Conservation (phyloP, 176 grass and related monocot species). For the Oropetium thomaeum region DNA sequence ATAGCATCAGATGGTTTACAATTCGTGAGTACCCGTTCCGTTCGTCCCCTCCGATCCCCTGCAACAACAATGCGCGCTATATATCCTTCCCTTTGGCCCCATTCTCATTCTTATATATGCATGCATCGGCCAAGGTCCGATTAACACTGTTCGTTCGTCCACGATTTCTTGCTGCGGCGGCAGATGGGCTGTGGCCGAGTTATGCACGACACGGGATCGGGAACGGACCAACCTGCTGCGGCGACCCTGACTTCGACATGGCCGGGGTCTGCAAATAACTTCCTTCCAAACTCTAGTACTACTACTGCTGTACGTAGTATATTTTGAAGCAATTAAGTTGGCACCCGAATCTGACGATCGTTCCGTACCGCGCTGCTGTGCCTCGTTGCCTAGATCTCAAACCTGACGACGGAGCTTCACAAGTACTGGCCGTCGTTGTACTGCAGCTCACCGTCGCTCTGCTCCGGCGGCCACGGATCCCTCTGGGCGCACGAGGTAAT, state of each 20-base stretch:
- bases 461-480: conserved; percentile 12
- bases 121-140: no score
- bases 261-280: not conserved
- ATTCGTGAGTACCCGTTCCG: not conserved
- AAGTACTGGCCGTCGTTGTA: conserved; percentile 18
- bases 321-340: no score
- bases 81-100: no score
- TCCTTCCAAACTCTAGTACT: no score
- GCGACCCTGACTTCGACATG: conserved; percentile 4
- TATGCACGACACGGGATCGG: not conserved
- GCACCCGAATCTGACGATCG: not conserved
- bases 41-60: no score
- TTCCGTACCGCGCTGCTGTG: not conserved
- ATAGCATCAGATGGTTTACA: not conserved
- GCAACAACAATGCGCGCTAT: not conserved
- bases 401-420: not conserved
- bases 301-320: no score
- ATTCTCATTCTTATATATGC: no score
- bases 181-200: conserved; percentile 12
- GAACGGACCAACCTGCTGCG: conserved; percentile 5
- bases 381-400: not conserved
- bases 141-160: no score
- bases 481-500: conserved; percentile 16
- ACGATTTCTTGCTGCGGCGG: not conserved
- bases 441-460: conserved; percentile 5